Percentiles rank a stretch among this genome's conserved stretches.
Conservation (phyloP, 441 rosid species). For the Pelargonium myrrhifolium region DNA sequence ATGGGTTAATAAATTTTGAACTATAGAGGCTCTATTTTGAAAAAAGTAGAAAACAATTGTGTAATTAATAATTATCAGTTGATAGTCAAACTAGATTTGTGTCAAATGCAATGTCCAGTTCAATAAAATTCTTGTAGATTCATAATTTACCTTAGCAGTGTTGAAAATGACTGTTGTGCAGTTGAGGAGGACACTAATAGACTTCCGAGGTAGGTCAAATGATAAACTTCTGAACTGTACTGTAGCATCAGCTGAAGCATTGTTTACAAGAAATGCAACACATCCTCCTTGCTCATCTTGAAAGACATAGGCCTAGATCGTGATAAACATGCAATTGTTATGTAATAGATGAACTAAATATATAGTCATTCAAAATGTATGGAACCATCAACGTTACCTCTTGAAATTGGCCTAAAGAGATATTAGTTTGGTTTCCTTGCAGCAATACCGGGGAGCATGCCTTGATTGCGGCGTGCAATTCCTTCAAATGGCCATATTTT, state of each 20-base stretch:
- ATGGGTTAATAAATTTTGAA: no score
- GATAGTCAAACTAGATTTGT: no score
- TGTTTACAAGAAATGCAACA: conserved; percentile 54
- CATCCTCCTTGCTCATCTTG: conserved; percentile 48
- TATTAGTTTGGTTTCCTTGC: conserved; percentile 44
- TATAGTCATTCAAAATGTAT: not conserved
- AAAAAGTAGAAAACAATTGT: not conserved
- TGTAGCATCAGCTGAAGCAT: conserved; percentile 23
- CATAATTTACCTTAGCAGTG: conserved; percentile 41
- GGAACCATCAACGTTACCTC: conserved; percentile 27
- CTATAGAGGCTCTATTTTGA: not conserved
- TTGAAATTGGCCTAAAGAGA: conserved; percentile 59
- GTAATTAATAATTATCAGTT: no score
- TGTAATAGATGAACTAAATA: not conserved
- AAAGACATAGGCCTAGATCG: conserved; percentile 57
- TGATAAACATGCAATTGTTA: not conserved
- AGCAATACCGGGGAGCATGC: conserved; percentile 44
- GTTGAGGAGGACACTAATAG: conserved; percentile 47
- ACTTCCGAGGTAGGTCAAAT: conserved; percentile 39
- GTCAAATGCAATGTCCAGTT: no score
- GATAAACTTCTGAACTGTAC: conserved; percentile 35
- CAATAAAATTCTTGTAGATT: not conserved
- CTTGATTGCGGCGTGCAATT: conserved; percentile 60
- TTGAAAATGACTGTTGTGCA: conserved; percentile 40
- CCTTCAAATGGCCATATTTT: conserved; percentile 78